Evolutionary conservation across 2,329 filamentous ascomycete genomes (phyloP).

Genomic region (Byssochlamys sp.): DNA sequence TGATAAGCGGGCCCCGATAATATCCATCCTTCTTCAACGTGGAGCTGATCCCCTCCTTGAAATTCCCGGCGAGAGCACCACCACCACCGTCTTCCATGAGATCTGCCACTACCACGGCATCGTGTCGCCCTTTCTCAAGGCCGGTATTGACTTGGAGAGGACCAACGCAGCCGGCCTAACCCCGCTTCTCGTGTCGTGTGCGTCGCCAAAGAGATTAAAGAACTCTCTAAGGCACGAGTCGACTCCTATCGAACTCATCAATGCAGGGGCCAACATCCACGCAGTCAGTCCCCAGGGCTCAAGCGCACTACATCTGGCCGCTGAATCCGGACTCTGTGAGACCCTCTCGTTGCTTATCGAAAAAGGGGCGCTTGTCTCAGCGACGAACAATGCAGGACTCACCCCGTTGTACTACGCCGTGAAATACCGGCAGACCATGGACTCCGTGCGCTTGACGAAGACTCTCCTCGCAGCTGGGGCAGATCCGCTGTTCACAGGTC

Average conservation of each 20-base stretch:
- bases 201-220: background rate
- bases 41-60: background rate
- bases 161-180: background rate
- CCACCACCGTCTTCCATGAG: background rate
- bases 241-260: too few species aligned
- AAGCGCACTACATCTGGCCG: background rate
- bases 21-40: background rate
- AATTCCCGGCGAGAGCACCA: background rate
- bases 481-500: background rate
- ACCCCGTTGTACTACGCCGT: background rate
- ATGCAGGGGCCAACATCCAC: too few species aligned
- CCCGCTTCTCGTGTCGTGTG: background rate
- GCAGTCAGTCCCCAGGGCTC: too few species aligned
- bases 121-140: background rate
- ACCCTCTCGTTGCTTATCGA: background rate
- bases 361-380: background rate
- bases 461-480: background rate
- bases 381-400: background rate
- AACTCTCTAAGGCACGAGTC: background rate
- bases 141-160: background rate
- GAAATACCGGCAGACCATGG: background rate
- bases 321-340: background rate
- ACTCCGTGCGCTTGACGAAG: background rate
- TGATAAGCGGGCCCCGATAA: background rate
- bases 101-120: constrained; percentile 1